Evolutionary conservation across 495 filamentous ascomycete species (phyloP).

Genomic region (Tetracladium setigerum): DNA sequence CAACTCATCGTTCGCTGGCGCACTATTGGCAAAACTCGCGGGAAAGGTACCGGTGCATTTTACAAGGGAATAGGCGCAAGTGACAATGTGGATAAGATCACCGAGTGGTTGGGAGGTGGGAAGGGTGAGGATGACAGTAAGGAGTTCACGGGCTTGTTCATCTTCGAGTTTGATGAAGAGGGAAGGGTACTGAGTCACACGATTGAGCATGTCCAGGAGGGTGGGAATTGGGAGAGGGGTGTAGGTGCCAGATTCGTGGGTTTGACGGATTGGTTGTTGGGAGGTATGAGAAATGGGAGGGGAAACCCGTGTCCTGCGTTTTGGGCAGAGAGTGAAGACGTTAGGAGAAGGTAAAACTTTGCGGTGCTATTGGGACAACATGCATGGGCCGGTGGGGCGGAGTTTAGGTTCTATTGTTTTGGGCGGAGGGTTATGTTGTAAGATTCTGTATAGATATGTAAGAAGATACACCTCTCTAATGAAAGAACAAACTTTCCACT

Average conservation of each 20-base stretch:
- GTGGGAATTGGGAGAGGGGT: conserved; percentile 58
- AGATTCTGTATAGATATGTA: background rate
- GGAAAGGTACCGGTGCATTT: conserved; percentile 27
- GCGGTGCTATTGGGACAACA: conserved; percentile 27
- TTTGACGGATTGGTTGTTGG: conserved; percentile 83
- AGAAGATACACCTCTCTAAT: conserved; percentile 11
- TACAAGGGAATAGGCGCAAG: conserved; percentile 31
- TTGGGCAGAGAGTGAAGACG: conserved; percentile 35
- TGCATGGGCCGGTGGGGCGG: conserved; percentile 24
- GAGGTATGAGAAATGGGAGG: conserved; percentile 38
- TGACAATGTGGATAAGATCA: conserved; percentile 43
- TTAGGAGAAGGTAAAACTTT: conserved; percentile 33
- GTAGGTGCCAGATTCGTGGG: conserved; percentile 66
- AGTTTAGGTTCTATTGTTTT: background rate
- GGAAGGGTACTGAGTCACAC: conserved; percentile 79
- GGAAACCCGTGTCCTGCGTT: conserved; percentile 21
- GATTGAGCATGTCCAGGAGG: conserved; percentile 86
- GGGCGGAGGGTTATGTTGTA: conserved; percentile 1
- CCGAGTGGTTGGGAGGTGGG: conserved; percentile 35
- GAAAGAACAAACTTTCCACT: background rate
- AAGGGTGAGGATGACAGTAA: conserved; percentile 30
- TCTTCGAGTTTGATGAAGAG: conserved; percentile 91
- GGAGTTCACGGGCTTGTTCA: conserved; percentile 77
- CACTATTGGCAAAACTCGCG: conserved; percentile 34
- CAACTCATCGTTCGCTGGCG: conserved; percentile 85